These are phyloP conservation scores for Moesziomyces antarcticus DNA, from an alignment of 1,284 basidiomycete species.

Conservation along the genomic window DNA sequence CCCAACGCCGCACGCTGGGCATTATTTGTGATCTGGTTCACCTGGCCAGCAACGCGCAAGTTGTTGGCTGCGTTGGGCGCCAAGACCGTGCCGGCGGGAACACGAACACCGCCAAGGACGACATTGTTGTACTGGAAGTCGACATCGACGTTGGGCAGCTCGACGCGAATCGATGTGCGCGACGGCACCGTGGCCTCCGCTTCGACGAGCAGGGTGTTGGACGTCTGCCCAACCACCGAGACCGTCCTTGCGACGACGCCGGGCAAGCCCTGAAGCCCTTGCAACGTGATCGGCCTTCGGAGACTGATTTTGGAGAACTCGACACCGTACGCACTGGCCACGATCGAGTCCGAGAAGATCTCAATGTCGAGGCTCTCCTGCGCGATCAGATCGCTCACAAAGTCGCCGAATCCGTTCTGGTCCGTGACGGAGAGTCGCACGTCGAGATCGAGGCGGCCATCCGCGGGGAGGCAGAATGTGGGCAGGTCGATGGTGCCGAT, in stretches of 20 bases:
- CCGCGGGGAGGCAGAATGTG: slow-evolving; percentile 76
- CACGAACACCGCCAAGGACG: slow-evolving; percentile 69
- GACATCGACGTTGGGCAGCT: slow-evolving; percentile 77
- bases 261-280: slow-evolving; percentile 77
- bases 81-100: slow-evolving; percentile 71
- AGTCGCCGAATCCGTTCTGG: slow-evolving; percentile 72
- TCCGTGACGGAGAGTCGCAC: slow-evolving; percentile 59
- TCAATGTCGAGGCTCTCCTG: slow-evolving; percentile 78
- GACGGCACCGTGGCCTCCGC: slow-evolving; percentile 78
- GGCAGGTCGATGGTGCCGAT: slow-evolving; percentile 77
- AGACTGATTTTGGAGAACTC: slow-evolving; percentile 77
- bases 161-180: slow-evolving; percentile 77
- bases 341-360: slow-evolving; percentile 75
- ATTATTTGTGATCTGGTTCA: slow-evolving; percentile 72
- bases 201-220: slow-evolving; percentile 77
- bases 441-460: slow-evolving; percentile 73
- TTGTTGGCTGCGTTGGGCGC: slow-evolving; percentile 71
- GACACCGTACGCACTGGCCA: slow-evolving; percentile 76
- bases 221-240: slow-evolving; percentile 71
- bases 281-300: slow-evolving; percentile 75
- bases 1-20: slow-evolving; percentile 73
- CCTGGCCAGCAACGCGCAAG: slow-evolving; percentile 75
- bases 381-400: slow-evolving; percentile 76
- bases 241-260: slow-evolving; percentile 76
- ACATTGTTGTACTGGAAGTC: slow-evolving; percentile 69